Evolutionary conservation across 129 eudicot species (phyloP), one percentile per base, ranked within the genome.

Genomic region (Cynara cardunculus): DNA sequence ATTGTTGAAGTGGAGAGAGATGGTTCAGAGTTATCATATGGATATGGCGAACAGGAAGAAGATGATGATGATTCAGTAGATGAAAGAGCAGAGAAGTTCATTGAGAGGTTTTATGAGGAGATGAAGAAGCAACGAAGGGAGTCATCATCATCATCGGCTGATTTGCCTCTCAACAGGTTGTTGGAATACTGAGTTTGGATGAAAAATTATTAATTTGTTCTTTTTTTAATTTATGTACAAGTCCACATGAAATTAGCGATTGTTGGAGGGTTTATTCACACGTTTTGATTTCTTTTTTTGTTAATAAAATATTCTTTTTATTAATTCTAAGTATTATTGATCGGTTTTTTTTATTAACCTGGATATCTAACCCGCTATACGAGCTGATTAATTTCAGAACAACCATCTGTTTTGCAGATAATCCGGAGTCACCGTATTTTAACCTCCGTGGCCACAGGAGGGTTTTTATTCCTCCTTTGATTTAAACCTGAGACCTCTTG

Each of bases 21-120:
- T 7, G 32, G 65, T 35, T 71, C 27, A 37, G 81, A 81, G 69
- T 19, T 71, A 2, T 62, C 56, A 16, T 85, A 73, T 75, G 83
- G 44, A 34, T 34, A 34, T 34, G 39, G 39, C 3, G 37, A 84
- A 12, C 61, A 71, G 4, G 90, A 81, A 26, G 67, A 80, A 14
- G 41, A 44, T 3, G 90, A 81, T n/a, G 86, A 81, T 4, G 84
- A 78, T 25, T 87, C 85, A 18, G 90, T 93, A 25, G 93, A 93
- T 84, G 90, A 93, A 89, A 90, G 86, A 73, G 97, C 96, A 53
- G 96, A 93, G 84, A 90, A 73, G 73, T 93, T 93, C 73, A 93
- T 93, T 73, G 82, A 89, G 72, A 89, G 83, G 76, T 93, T 93
- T 82, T 93, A 90, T 81, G 83, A 80, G 81, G 92, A 90, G 81